Evolutionary conservation across 2,329 filamentous ascomycete species (phyloP), one percentile per base, ranked within the genome.

Genomic region (Ascochyta rabiei): DNA sequence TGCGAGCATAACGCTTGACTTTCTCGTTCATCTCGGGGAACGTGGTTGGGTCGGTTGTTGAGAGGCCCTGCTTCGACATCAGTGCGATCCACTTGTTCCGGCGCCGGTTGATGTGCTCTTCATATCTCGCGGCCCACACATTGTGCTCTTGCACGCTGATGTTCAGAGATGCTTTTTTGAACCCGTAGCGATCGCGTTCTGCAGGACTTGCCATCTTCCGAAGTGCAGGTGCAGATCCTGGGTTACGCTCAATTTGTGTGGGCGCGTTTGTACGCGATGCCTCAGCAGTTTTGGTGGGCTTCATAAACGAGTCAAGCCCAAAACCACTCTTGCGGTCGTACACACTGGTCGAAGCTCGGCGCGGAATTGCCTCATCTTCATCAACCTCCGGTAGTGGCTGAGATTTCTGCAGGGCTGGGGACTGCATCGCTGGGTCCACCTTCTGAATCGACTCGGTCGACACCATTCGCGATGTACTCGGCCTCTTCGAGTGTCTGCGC

Each of bases 1-100:
- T 98, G 46, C 93, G 87, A 43, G 96, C 85, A 71, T 95, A 97
- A 16, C 92, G 85, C 76, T 96, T 96, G 38, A 95, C 86, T 75
- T 96, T 96, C 40, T 87, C 85, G 44, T 87, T 90, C 48, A 87
- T 89, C 1, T 88, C 83, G 0, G 93, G 93, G 64, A 98, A 98
- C 2, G 86, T 84, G 33, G 84, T 86, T 1, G 91, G 93, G 4
- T 85, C 79, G 39, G 87, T 84, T 4, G 86, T 91, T 67, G 87
- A 84, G 21, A 96, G 77, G 2, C 88, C 87, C 61, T 87, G 87
- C 64, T 95, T 90, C 63, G 87, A 87, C 74, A 96, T 84, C 62
- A 95, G 83, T 0, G 83, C 80, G 31, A 86, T 79, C 93, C 93
- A 98, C 78, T 97, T 97, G 76, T 85, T 87, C 60, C 85, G 83